Percentiles rank a stretch among this genome's conserved stretches.
These are phyloP conservation scores for Rutidosis leptorrhynchoides DNA, from an alignment of 129 eudicot genomes.

Conservation along the genomic window DNA sequence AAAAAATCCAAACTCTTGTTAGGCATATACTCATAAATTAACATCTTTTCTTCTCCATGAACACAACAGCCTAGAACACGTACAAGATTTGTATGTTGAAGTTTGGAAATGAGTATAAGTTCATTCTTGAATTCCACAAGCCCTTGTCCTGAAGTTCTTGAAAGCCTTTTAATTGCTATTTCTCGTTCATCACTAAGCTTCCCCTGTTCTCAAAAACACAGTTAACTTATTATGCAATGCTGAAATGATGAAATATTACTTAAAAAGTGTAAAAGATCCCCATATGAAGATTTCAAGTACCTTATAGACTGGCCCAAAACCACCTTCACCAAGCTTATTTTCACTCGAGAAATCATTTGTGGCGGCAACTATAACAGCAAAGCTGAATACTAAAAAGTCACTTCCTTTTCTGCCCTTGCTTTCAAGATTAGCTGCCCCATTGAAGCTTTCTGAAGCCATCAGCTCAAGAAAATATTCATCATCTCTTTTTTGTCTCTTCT, in stretches of 20 bases:
- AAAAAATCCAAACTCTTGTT: slow-evolving; percentile 52
- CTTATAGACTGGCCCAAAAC: slow-evolving; percentile 58
- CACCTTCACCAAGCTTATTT: slow-evolving; percentile 53
- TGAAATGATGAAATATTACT: background rate
- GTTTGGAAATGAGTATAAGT: slow-evolving; percentile 37
- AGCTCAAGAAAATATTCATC: slow-evolving; percentile 25
- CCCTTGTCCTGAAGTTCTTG: slow-evolving; percentile 37
- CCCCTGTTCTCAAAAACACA: slow-evolving; percentile 31
- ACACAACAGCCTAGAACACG: slow-evolving; percentile 38
- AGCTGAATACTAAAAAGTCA: slow-evolving; percentile 35
- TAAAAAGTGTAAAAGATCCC: background rate
- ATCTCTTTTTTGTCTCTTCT: slow-evolving; percentile 18
- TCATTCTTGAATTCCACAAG: slow-evolving; percentile 40
- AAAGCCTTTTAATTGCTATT: slow-evolving; percentile 31
- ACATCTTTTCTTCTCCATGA: slow-evolving; percentile 35
- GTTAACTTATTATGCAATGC: background rate
- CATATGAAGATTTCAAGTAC: slow-evolving; percentile 18
- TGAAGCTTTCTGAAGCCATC: slow-evolving; percentile 28
- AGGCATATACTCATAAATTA: slow-evolving; percentile 41
- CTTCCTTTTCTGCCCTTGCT: slow-evolving; percentile 32
- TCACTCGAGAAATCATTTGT: slow-evolving; percentile 40
- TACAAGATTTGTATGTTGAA: slow-evolving; percentile 41
- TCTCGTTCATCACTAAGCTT: slow-evolving; percentile 30
- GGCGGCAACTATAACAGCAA: slow-evolving; percentile 33
- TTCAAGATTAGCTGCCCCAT: slow-evolving; percentile 6